A percentile compares a stretch with the other conserved stretches of the same genome.
Evolutionary conservation across 441 rosid genomes (phyloP).

Genomic region (Jatropha podagrica): DNA sequence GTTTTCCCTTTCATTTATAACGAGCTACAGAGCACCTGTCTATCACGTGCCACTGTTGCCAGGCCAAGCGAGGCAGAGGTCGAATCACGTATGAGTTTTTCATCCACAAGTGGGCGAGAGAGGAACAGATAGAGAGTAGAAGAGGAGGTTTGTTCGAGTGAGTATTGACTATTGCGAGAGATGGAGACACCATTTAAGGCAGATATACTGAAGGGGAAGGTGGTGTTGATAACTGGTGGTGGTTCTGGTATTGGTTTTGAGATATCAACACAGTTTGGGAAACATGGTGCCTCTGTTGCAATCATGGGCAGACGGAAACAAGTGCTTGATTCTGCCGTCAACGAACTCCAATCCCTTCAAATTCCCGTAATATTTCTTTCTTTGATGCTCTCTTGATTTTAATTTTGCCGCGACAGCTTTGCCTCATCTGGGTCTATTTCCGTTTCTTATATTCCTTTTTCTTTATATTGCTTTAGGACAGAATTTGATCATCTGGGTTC

Average conservation of each 20-base stretch:
- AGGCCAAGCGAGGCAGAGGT: too few relatives aligned
- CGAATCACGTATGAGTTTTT: background rate
- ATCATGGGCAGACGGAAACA: constrained; percentile 85
- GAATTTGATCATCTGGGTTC: background rate
- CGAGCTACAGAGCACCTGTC: background rate
- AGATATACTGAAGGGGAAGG: constrained; percentile 60
- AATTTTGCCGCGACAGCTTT: background rate
- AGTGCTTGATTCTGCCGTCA: constrained; percentile 67
- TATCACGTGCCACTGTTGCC: background rate
- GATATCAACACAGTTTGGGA: constrained; percentile 72
- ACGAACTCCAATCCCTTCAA: constrained; percentile 58
- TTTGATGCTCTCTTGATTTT: background rate
- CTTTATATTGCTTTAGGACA: too few relatives aligned
- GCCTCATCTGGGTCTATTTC: background rate
- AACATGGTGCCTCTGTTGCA: constrained; percentile 81
- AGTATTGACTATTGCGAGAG: background rate
- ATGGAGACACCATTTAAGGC: constrained; percentile 79
- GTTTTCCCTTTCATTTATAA: too few relatives aligned
- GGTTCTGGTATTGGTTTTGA: constrained; percentile 95
- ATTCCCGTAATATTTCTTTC: constrained; percentile 41
- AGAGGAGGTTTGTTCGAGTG: background rate
- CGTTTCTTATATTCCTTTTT: background rate
- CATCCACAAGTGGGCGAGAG: background rate
- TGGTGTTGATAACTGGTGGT: constrained; percentile 81
- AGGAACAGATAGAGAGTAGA: constrained; percentile 1